These are phyloP conservation scores for Lotmaria passim DNA, from an alignment of 208 protist genomes.

Conservation along the genomic window DNA sequence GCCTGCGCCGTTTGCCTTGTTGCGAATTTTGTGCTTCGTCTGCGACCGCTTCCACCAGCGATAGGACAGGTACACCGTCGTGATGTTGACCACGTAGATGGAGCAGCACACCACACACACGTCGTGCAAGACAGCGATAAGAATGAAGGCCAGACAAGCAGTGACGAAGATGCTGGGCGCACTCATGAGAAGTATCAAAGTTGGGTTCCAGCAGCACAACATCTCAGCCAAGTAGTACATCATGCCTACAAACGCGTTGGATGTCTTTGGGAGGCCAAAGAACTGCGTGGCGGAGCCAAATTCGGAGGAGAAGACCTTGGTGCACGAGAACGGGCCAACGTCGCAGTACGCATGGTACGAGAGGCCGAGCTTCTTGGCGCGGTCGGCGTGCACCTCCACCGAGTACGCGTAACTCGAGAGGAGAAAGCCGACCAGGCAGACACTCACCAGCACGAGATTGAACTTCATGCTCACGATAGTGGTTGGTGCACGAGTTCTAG, in stretches of 20 bases:
- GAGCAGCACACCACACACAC: slow-evolving; percentile 75
- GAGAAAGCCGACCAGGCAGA: slow-evolving; percentile 55
- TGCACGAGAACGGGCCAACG: slow-evolving; percentile 77
- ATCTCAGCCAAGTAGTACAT: slow-evolving; percentile 63
- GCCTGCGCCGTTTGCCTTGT: not conserved
- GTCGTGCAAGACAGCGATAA: slow-evolving; percentile 60
- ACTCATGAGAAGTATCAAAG: slow-evolving; percentile 52
- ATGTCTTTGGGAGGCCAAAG: slow-evolving; percentile 64
- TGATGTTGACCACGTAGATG: slow-evolving; percentile 80
- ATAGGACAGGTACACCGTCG: slow-evolving; percentile 43
- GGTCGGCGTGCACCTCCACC: slow-evolving; percentile 57
- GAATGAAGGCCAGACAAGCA: slow-evolving; percentile 53
- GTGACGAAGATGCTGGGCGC: slow-evolving; percentile 43
- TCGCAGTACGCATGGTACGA: slow-evolving; percentile 70
- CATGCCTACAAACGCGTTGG: slow-evolving; percentile 70
- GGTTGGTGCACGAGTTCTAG: too few relatives aligned
- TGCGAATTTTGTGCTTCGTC: not conserved
- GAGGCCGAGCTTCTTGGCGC: slow-evolving; percentile 43
- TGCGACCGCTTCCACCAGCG: slow-evolving; percentile 37
- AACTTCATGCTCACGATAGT: too few relatives aligned
- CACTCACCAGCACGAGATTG: slow-evolving; percentile 32
- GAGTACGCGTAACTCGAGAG: slow-evolving; percentile 73
- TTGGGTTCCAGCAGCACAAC: slow-evolving; percentile 35
- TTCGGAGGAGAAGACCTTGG: slow-evolving; percentile 72
- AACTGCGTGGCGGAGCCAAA: slow-evolving; percentile 57